These are phyloP conservation scores for Acanthamoeba lugdunensis DNA, from an alignment of 208 protist species.

Conservation along the genomic window DNA sequence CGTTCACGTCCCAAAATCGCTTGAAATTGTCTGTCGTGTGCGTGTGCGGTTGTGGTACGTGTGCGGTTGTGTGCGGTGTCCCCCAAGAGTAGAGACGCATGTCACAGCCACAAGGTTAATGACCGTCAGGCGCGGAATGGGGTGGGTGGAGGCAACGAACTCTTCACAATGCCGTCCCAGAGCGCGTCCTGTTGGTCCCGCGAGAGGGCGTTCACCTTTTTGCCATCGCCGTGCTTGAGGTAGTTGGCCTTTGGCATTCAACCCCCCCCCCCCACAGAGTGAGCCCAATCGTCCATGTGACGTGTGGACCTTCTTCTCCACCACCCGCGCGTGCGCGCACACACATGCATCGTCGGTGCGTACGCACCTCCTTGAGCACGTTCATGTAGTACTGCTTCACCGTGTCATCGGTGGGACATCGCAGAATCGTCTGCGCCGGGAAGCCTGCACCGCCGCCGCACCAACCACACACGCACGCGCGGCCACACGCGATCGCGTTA, in stretches of 20 bases:
- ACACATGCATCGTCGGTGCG: background rate
- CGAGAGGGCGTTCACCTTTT: conserved; percentile 47
- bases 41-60: background rate
- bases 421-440: conserved; percentile 4
- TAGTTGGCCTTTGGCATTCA: conserved; percentile 36
- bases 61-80: no score
- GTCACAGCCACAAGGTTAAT: background rate
- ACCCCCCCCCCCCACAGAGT: background rate
- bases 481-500: no score
- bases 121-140: background rate
- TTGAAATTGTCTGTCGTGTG: conserved; percentile 35
- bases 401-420: conserved; percentile 49
- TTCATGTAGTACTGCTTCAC: conserved; percentile 72
- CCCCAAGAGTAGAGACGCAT: no score
- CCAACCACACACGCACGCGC: background rate
- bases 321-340: no score
- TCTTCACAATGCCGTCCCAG: conserved; percentile 52
- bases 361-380: conserved; percentile 50
- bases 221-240: conserved; percentile 66
- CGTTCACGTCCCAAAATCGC: conserved; percentile 71
- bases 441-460: background rate
- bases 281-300: background rate
- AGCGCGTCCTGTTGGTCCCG: conserved; percentile 50
- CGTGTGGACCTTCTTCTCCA: background rate
- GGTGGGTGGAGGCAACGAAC: background rate